A percentile compares a stretch with the other conserved stretches of the same genome.
phyloP scores from a whole-genome alignment of 2,329 filamentous ascomycete genomes.

The Penicillium hordei region DNA sequence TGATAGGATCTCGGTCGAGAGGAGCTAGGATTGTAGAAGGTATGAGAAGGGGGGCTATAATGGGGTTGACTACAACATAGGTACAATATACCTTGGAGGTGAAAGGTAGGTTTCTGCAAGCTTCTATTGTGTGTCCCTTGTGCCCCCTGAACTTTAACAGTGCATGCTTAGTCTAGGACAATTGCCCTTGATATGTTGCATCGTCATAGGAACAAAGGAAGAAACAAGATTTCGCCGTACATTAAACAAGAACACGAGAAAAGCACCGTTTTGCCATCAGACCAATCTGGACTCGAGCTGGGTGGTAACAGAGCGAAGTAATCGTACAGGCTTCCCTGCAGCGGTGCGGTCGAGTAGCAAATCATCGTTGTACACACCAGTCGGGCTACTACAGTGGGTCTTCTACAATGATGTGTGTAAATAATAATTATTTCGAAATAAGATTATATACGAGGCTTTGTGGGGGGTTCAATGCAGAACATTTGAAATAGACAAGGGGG shows the following conservation, averaged over 20 bases:
- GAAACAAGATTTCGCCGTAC: not conserved
- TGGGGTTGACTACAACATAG: not conserved
- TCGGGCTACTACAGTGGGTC: constrained; percentile 23
- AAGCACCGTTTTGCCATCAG: not conserved
- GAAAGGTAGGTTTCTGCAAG: not conserved
- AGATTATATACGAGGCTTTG: not conserved
- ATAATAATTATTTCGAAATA: not conserved
- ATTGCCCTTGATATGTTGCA: not conserved
- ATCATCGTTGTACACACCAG: constrained; percentile 29
- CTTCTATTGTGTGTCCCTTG: not conserved
- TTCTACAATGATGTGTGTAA: constrained; percentile 21
- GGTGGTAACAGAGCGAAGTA: constrained; percentile 17
- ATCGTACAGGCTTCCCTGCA: constrained; percentile 21
- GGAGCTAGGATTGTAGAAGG: not conserved
- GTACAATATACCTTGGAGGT: not conserved
- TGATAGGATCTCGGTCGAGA: not conserved
- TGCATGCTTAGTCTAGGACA: not conserved
- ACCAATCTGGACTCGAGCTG: constrained; percentile 21
- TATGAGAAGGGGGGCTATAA: not conserved
- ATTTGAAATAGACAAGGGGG: not conserved
- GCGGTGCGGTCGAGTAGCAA: constrained; percentile 19
- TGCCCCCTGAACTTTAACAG: not conserved
- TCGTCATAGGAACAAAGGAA: not conserved
- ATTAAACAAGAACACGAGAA: not conserved
- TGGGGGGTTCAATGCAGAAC: not conserved